Conservation (phyloP, 768 basidiomycete species). For the Macrolepiota fuliginosa region DNA sequence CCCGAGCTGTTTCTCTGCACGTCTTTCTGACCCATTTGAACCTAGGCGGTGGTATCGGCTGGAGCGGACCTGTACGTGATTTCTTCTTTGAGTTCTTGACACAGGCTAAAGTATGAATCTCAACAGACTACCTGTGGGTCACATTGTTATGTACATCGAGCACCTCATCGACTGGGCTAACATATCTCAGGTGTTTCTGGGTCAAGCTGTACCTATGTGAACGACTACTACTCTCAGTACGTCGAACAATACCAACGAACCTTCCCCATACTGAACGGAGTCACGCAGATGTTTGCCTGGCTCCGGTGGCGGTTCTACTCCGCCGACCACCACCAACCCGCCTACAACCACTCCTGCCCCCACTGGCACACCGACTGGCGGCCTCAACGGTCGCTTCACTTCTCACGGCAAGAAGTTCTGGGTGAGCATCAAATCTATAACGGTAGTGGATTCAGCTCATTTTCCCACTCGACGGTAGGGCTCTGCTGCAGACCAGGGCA, state of each 20-base stretch:
- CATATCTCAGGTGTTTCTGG: constrained; percentile 28
- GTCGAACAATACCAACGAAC: not conserved
- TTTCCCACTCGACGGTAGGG: constrained; percentile 18
- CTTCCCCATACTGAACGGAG: not conserved
- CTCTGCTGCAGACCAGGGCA: constrained; percentile 25
- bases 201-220: constrained; percentile 25
- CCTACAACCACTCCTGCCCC: constrained; percentile 4
- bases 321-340: constrained; percentile 5
- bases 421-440: constrained; percentile 9
- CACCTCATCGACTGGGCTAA: not conserved
- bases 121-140: constrained; percentile 23
- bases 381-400: constrained; percentile 23
- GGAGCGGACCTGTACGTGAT: constrained; percentile 28
- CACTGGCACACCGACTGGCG: constrained; percentile 15
- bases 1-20: not conserved
- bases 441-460: not conserved
- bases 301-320: not conserved
- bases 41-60: constrained; percentile 29
- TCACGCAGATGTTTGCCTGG: constrained; percentile 19
- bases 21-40: not conserved
- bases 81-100: not conserved
- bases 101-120: not conserved
- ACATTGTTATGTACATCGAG: not conserved
- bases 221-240: constrained; percentile 27
- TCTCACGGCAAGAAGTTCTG: constrained; percentile 31